Evolutionary conservation across 2,329 filamentous ascomycete genomes (phyloP), one percentile per base, ranked within the genome.

Genomic region (Immersiporthe knoxdaviesiana): DNA sequence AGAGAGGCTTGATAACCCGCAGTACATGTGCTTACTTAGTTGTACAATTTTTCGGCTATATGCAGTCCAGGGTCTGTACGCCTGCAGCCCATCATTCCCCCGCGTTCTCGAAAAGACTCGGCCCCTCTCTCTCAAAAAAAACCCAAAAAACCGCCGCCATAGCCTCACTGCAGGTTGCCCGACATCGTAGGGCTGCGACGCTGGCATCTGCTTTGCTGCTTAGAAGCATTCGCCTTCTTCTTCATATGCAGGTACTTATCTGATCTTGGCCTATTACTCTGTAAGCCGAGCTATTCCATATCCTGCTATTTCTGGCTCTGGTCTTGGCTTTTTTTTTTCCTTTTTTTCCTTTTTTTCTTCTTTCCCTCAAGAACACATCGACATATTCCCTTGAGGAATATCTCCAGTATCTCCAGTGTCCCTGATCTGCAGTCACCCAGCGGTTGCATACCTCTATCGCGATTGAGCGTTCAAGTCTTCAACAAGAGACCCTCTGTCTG

Each of bases 211-310:
- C 30, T 21, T 5, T n/a, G n/a, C 44, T 30, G 12, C 37, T n/a
- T n/a, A 12, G 6, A 5, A 32, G 11, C 12, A 50, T 35, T 27
- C 39, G n/a, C 58, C 35, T 30, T 24, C 24, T 56, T 41, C 24
- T 52, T 52, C 4, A 35, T 44, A 37, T 41, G 67, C 32, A 47
- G n/a, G 58, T 41, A 30, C 41, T 32, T 39, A 35, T 35, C 35
- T 35, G 35, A 35, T 35, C 35, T 30, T 7, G n/a, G 47, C 16
- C 39, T 47, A 37, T 62, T 61, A 21, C 64, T 37, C 64, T 56
- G 64, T 67, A 67, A 69, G 68, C 59, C 39, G 6, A 32, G 58
- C 64, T 54, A 58, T 69, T 41, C 14, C 27, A 52, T 59, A 52
- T 59, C 27, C 37, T 63, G 35, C 68, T 60, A 52, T 41, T 50